phyloP scores from a whole-genome alignment of 176 grass and related monocot genomes.

The Carex kokanica region DNA sequence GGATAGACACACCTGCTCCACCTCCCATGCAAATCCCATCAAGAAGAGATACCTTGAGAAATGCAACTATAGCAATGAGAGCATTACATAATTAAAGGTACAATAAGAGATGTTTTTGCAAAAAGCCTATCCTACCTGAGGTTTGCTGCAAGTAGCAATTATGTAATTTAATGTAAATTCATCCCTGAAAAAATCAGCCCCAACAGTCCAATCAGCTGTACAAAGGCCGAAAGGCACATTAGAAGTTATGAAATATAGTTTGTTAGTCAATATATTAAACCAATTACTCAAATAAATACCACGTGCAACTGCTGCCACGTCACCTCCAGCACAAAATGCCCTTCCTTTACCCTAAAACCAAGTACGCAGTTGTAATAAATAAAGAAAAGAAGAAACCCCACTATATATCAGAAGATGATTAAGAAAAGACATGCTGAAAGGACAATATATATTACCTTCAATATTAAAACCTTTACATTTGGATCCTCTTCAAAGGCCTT shows the following conservation, averaged over 20 bases:
- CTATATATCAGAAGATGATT: background rate
- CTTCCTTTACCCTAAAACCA: conserved; percentile 85
- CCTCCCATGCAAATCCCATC: conserved; percentile 84
- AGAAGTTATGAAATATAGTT: conserved; percentile 15
- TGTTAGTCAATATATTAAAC: background rate
- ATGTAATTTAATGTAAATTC: conserved; percentile 87
- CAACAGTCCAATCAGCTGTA: conserved; percentile 70
- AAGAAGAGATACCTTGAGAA: conserved; percentile 82
- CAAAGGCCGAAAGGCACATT: conserved; percentile 22
- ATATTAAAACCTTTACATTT: conserved; percentile 68
- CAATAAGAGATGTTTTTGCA: conserved; percentile 26
- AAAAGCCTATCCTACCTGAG: conserved; percentile 54
- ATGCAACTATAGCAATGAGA: conserved; percentile 4
- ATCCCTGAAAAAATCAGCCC: conserved; percentile 67
- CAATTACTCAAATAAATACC: conserved; percentile 38
- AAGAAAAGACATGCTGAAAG: background rate
- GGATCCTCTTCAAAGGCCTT: conserved; percentile 57
- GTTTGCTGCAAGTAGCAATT: conserved; percentile 79
- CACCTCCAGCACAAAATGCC: conserved; percentile 98
- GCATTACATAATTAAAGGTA: conserved; percentile 7
- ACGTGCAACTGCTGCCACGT: conserved; percentile 57
- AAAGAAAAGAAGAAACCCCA: background rate
- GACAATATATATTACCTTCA: conserved; percentile 48
- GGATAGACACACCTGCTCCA: conserved; percentile 91
- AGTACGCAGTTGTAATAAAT: background rate